Evolutionary conservation across 345 rosid species (phyloP).

Genomic region (Citrus sp.): DNA sequence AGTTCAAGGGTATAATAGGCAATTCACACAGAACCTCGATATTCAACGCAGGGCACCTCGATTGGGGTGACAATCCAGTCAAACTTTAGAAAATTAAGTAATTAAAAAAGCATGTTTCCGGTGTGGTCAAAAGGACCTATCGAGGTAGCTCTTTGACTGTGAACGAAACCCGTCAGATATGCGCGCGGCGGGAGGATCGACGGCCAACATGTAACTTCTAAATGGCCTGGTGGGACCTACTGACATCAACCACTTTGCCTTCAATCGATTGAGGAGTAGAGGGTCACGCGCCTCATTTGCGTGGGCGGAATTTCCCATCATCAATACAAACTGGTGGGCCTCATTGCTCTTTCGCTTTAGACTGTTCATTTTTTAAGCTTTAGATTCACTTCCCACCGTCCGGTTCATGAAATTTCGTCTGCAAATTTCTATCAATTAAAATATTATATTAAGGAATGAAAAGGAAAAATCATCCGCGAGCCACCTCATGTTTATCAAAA

Average conservation of each 20-base stretch:
- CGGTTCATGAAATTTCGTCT: too few relatives aligned
- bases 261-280: neutral
- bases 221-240: constrained; percentile 25
- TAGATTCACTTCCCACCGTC: neutral
- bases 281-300: constrained; percentile 18
- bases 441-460: too few relatives aligned
- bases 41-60: constrained; percentile 64
- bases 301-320: constrained; percentile 4
- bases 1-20: constrained; percentile 25
- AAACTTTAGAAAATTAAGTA: constrained; percentile 50
- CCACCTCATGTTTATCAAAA: too few relatives aligned
- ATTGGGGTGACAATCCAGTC: constrained; percentile 68
- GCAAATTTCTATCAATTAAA: too few relatives aligned
- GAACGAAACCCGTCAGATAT: constrained; percentile 19
- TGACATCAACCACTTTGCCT: constrained; percentile 27
- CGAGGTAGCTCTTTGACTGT: constrained; percentile 45
- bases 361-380: neutral
- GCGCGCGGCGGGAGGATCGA: constrained; percentile 15
- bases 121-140: constrained; percentile 49
- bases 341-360: neutral
- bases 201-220: constrained; percentile 4
- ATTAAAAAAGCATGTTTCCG: constrained; percentile 31
- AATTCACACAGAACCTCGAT: constrained; percentile 21
- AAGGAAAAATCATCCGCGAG: too few relatives aligned
- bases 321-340: neutral